phyloP scores from a whole-genome alignment of 768 basidiomycete species.

The Lactarius pseudohatsudake region DNA sequence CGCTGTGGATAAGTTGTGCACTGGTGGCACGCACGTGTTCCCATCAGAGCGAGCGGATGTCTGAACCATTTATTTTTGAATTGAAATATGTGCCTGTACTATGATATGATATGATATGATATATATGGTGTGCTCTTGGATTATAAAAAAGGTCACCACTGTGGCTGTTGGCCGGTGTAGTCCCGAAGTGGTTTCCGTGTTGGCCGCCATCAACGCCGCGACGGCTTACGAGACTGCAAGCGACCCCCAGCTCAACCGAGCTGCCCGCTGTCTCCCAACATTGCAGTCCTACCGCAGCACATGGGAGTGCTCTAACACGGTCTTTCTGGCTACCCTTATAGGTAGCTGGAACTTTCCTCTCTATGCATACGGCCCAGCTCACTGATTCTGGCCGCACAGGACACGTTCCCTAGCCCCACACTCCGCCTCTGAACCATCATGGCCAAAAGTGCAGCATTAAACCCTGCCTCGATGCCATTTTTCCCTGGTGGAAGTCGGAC shows the following conservation, averaged over 20 bases:
- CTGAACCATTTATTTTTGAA: background rate
- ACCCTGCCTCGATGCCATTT: slow-evolving; percentile 83
- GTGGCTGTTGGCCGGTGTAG: slow-evolving; percentile 19
- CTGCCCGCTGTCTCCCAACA: slow-evolving; percentile 23
- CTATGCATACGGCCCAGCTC: slow-evolving; percentile 17
- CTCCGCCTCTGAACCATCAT: slow-evolving; percentile 38
- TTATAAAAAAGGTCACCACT: background rate
- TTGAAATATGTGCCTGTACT: background rate
- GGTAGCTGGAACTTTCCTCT: slow-evolving; percentile 21
- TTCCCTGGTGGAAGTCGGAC: slow-evolving; percentile 68
- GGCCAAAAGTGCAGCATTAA: slow-evolving; percentile 75
- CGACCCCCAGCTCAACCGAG: slow-evolving; percentile 29
- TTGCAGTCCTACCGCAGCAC: slow-evolving; percentile 18
- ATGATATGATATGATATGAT: background rate
- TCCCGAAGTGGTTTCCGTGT: slow-evolving; percentile 16
- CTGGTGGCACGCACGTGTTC: slow-evolving; percentile 12
- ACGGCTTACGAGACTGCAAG: slow-evolving; percentile 28
- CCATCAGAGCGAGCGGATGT: background rate
- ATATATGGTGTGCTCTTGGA: background rate
- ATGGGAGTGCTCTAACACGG: slow-evolving; percentile 28
- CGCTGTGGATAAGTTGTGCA: background rate
- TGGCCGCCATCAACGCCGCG: slow-evolving; percentile 28
- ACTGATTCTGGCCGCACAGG: slow-evolving; percentile 21
- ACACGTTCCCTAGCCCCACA: slow-evolving; percentile 21
- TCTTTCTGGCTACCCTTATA: slow-evolving; percentile 13